Evolutionary conservation across 768 basidiomycete species (phyloP).

Genomic region (Boletus rufocinnamomeus): DNA sequence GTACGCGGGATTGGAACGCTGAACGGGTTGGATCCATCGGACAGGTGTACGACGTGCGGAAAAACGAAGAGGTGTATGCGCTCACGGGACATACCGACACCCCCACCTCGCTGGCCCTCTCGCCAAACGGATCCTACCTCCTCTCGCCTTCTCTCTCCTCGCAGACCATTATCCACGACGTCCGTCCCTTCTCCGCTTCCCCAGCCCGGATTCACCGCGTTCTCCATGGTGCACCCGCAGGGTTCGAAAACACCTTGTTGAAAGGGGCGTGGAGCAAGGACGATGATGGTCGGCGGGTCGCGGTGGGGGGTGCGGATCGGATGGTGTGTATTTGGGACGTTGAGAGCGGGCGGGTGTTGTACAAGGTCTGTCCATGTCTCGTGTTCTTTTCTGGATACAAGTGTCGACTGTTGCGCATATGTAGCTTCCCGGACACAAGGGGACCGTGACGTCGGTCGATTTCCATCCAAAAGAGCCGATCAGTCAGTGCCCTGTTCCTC

Average conservation of each 20-base stretch:
- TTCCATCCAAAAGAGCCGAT: conserved; percentile 97
- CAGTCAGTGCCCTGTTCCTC: conserved; percentile 51
- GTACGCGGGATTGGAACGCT: background rate
- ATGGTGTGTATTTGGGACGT: conserved; percentile 89
- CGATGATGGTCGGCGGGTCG: conserved; percentile 78
- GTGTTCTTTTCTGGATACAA: background rate
- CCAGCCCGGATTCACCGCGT: conserved; percentile 80
- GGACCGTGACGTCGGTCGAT: conserved; percentile 93
- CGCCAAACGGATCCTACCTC: conserved; percentile 84
- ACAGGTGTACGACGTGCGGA: conserved; percentile 89
- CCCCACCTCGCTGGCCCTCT: conserved; percentile 89
- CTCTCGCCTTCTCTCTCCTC: conserved; percentile 92
- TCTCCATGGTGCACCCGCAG: conserved; percentile 84
- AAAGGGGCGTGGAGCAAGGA: conserved; percentile 86
- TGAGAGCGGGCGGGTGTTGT: conserved; percentile 70
- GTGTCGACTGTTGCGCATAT: background rate
- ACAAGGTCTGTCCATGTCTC: conserved; percentile 58
- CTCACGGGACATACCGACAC: conserved; percentile 90
- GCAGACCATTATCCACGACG: conserved; percentile 85
- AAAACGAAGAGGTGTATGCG: conserved; percentile 75
- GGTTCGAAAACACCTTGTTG: conserved; percentile 89
- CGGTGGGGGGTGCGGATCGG: conserved; percentile 88
- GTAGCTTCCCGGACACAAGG: conserved; percentile 93
- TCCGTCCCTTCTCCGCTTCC: conserved; percentile 90
- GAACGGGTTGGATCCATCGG: background rate